Evolutionary conservation across 139 green algal genomes (phyloP).

Genomic region (Tetratostichococcus sp.): DNA sequence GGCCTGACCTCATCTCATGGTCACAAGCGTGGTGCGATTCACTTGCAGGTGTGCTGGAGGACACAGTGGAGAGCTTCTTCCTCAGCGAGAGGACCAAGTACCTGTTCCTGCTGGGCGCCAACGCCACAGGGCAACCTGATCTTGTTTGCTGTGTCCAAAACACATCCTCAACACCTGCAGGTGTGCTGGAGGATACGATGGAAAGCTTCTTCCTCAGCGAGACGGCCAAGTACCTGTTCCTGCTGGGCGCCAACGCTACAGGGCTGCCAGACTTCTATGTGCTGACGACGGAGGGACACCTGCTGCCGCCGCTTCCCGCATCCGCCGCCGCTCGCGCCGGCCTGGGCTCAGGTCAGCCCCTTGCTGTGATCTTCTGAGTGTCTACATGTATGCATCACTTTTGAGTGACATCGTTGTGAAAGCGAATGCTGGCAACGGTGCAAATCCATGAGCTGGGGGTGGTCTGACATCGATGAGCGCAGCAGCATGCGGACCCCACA

Average conservation of each 20-base stretch:
- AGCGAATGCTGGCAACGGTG: too few relatives aligned
- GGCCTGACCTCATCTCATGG: too few relatives aligned
- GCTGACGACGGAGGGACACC: slow-evolving; percentile 73
- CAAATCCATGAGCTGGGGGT: too few relatives aligned
- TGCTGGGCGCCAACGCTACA: slow-evolving; percentile 54
- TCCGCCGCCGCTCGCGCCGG: not conserved
- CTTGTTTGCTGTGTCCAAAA: slow-evolving; percentile 19
- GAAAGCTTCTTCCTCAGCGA: slow-evolving; percentile 90
- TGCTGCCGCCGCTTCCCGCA: slow-evolving; percentile 36
- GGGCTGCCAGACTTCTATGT: slow-evolving; percentile 55
- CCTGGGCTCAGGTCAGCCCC: not conserved
- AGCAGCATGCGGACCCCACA: too few relatives aligned
- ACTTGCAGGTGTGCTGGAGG: slow-evolving; percentile 35
- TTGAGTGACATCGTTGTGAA: too few relatives aligned
- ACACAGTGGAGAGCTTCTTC: slow-evolving; percentile 91
- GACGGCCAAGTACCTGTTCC: slow-evolving; percentile 86
- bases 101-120: slow-evolving; percentile 43
- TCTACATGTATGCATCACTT: too few relatives aligned
- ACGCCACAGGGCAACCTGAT: slow-evolving; percentile 40
- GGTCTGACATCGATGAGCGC: too few relatives aligned
- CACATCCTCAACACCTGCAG: not conserved
- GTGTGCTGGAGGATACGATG: slow-evolving; percentile 71
- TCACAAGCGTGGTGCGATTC: too few relatives aligned
- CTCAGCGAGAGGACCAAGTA: slow-evolving; percentile 89
- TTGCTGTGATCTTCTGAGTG: not conserved